Base-by-base conservation (phyloP, 108 stramenopile genomes). In the Nitzschia sp. region DNA sequence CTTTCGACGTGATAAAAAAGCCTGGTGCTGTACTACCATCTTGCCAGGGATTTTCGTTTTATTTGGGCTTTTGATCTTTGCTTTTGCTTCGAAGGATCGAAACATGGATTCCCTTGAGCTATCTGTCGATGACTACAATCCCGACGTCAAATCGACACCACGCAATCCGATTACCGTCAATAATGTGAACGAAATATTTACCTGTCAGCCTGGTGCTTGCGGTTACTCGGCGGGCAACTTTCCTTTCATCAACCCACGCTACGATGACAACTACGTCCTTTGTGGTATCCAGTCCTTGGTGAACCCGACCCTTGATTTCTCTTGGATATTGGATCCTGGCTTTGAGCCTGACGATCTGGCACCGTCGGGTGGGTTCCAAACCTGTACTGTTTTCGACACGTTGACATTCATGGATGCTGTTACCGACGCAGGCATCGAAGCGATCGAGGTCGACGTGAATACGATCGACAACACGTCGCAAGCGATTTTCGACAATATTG, bases 1-100 rank as follows among this genome's bases (percentile, higher is more conserved):
- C 68, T 95, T 95, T 76, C 84, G 81, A 22, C 58, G 93, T 36
- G 93, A 94, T 76, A 91, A 91, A 54, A 94, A 91, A 73, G 87
- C 90, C 5, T 95, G 90, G 90, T 82, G 71, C 36, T 93, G 83
- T 55, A 88, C 88, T 5, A 90, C 85, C 0, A 85, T 93, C 65
- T 55, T 85, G 17, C 92, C 92, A 25, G 78, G 73, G 27, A 19
- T 90, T 1, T 83, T 81, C 62, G 75, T 85, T 19, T 56, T 93
- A 2, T 26, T 87, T 68, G 92, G 92, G 1, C 79, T 93, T 63
- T 32, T 93, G 23, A 50, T 88, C 23, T 82, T 83, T 26, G 79
- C 54, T 19, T 80, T 71, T 55, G 60, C 78, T 17, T 23, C 69
- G 8, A 41, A 60, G 13, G 56, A 75, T 34, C 67, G 74, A 30